phyloP scores from a whole-genome alignment of 108 stramenopile species.

The Mediolabrus comicus region DNA sequence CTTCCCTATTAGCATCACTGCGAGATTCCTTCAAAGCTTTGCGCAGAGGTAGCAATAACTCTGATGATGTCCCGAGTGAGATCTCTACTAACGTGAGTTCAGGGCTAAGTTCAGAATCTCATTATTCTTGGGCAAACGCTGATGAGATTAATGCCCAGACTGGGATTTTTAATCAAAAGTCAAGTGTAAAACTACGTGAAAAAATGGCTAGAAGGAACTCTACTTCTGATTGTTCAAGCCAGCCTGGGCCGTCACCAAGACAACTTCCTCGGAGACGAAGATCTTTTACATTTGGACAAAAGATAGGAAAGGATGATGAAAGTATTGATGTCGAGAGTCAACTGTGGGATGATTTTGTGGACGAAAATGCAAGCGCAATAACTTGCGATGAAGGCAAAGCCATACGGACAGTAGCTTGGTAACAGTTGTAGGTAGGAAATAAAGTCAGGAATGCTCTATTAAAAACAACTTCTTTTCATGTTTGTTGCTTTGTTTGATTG shows the following conservation, averaged over 20 bases:
- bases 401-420: no score
- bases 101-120: background rate
- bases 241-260: background rate
- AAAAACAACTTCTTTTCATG: background rate
- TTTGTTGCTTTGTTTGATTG: background rate
- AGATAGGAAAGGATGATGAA: background rate
- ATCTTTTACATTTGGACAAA: background rate
- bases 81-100: background rate
- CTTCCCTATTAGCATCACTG: background rate
- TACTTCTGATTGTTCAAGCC: background rate
- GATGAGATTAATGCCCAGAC: constrained; percentile 14
- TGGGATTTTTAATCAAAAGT: background rate
- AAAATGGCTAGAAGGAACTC: no score
- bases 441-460: background rate
- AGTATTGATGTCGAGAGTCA: background rate
- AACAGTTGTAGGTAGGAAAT: background rate
- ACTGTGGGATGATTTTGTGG: background rate
- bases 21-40: background rate
- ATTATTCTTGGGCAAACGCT: background rate
- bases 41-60: background rate
- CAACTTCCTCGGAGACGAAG: background rate
- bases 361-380: background rate
- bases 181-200: background rate
- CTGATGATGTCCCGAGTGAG: background rate
- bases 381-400: no score